These are phyloP conservation scores for Neodidymelliopsis sp. DNA, from an alignment of 2,329 filamentous ascomycete species.

Conservation along the genomic window DNA sequence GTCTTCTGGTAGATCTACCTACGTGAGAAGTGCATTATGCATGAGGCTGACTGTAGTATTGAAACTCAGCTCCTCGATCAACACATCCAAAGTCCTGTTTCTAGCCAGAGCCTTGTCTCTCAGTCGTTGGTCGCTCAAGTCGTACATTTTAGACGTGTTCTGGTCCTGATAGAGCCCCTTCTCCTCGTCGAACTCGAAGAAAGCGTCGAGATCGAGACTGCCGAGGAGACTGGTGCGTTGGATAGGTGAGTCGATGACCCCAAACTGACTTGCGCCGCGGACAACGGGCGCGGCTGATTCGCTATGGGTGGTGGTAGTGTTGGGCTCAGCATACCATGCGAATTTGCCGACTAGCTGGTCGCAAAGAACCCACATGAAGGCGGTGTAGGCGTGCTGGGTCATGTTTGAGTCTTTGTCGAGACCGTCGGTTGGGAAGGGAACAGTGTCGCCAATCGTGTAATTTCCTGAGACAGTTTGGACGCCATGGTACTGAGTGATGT, in stretches of 20 bases:
- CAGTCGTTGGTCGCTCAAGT: slow-evolving; percentile 15
- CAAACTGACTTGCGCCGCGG: slow-evolving; percentile 18
- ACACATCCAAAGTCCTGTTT: slow-evolving; percentile 22
- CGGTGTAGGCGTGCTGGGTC: slow-evolving; percentile 28
- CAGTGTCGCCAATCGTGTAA: slow-evolving; percentile 14
- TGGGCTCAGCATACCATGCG: slow-evolving; percentile 19
- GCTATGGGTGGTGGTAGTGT: not conserved
- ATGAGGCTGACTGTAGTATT: slow-evolving; percentile 24
- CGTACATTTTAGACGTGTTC: not conserved
- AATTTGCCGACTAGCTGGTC: slow-evolving; percentile 28
- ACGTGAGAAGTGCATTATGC: slow-evolving; percentile 22
- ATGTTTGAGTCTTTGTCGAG: slow-evolving; percentile 15
- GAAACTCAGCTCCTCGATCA: slow-evolving; percentile 28
- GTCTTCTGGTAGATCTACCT: slow-evolving; percentile 12
- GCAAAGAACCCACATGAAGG: slow-evolving; percentile 24
- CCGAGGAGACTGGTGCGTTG: slow-evolving; percentile 20
- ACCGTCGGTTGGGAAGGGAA: not conserved
- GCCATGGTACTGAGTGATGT: slow-evolving; percentile 18
- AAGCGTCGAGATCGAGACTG: slow-evolving; percentile 19
- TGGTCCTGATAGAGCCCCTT: slow-evolving; percentile 14
- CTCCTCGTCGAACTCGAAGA: slow-evolving; percentile 23
- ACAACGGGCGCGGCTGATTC: not conserved
- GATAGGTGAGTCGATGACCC: slow-evolving; percentile 19
- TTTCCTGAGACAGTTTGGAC: slow-evolving; percentile 21
- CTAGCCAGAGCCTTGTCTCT: slow-evolving; percentile 20